A percentile compares a stretch with the other conserved stretches of the same genome.
Evolutionary conservation across 1,284 basidiomycete species (phyloP).

Genomic region (Ustilago shanxiensis): DNA sequence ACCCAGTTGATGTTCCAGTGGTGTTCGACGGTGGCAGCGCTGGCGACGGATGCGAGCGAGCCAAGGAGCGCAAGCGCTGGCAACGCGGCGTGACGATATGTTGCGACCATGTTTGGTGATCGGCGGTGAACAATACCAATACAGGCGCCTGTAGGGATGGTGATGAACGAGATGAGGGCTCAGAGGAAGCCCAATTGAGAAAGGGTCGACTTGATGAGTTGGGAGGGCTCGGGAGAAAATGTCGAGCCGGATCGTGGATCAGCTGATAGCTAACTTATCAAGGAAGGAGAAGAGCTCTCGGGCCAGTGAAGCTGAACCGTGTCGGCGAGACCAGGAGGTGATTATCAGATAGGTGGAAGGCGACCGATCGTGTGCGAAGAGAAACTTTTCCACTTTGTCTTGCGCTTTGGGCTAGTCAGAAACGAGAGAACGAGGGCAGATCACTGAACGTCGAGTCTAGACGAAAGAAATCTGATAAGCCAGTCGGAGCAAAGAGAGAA

Average conservation of each 20-base stretch:
- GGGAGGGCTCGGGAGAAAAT: neutral
- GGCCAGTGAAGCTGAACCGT: neutral
- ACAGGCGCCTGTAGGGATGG: neutral
- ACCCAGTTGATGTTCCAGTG: constrained; percentile 79
- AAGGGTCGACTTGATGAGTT: neutral
- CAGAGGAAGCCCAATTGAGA: neutral
- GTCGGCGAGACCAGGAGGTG: neutral
- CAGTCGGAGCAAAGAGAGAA: neutral
- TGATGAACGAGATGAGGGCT: constrained; percentile 1
- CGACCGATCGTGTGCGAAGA: constrained; percentile 2
- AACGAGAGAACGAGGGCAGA: neutral
- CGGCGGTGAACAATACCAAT: neutral
- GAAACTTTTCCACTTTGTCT: constrained; percentile 1
- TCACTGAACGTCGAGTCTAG: neutral
- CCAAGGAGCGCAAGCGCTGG: constrained; percentile 31
- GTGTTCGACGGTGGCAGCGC: constrained; percentile 58
- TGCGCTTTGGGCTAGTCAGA: neutral
- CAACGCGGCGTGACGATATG: constrained; percentile 12
- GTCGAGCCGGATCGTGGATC: neutral
- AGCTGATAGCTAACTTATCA: constrained; percentile 7
- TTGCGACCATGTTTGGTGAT: constrained; percentile 24
- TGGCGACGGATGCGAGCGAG: constrained; percentile 27
- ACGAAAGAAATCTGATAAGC: constrained; percentile 18
- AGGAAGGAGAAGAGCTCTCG: neutral
- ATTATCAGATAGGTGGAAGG: constrained; percentile 19